phyloP scores from a whole-genome alignment of 2,329 filamentous ascomycete species.

The Pezicula neosporulosa region DNA sequence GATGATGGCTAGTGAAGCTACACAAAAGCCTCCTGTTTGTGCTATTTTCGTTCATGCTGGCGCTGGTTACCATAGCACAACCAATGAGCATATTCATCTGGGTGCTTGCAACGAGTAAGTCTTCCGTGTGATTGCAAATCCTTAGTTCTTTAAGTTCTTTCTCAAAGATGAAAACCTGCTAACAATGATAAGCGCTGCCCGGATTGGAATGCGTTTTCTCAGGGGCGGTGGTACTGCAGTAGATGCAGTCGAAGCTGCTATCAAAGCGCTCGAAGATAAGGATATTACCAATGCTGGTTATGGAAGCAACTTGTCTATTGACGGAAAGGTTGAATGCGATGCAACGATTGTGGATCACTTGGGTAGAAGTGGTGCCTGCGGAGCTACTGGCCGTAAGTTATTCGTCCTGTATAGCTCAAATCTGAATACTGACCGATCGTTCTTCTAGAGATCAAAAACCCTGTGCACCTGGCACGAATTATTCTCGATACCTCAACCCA shows the following conservation, averaged over 20 bases:
- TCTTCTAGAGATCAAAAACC: constrained; percentile 78
- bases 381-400: constrained; percentile 79
- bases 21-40: constrained; percentile 37
- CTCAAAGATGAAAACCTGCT: constrained; percentile 15
- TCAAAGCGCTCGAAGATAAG: constrained; percentile 84
- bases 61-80: constrained; percentile 85
- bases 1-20: constrained; percentile 8
- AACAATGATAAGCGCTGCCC: constrained; percentile 62
- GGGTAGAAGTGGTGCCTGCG: constrained; percentile 88
- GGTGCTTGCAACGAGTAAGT: constrained; percentile 84
- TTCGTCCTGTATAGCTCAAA: neutral
- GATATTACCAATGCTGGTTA: constrained; percentile 97
- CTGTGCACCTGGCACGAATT: constrained; percentile 79
- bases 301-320: constrained; percentile 89
- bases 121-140: neutral
- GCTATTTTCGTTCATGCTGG: constrained; percentile 96
- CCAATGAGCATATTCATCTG: constrained; percentile 83
- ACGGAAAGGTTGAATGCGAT: constrained; percentile 91
- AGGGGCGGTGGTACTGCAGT: constrained; percentile 75
- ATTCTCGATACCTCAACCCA: constrained; percentile 76
- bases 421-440: constrained; percentile 9
- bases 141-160: constrained; percentile 2
- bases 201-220: constrained; percentile 76
- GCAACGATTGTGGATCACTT: constrained; percentile 89
- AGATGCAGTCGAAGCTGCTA: constrained; percentile 85